Evolutionary conservation across 371 early-diverging fungal genomes (phyloP), one percentile per base, ranked within the genome.

Genomic region (Mucor lusitanicus): DNA sequence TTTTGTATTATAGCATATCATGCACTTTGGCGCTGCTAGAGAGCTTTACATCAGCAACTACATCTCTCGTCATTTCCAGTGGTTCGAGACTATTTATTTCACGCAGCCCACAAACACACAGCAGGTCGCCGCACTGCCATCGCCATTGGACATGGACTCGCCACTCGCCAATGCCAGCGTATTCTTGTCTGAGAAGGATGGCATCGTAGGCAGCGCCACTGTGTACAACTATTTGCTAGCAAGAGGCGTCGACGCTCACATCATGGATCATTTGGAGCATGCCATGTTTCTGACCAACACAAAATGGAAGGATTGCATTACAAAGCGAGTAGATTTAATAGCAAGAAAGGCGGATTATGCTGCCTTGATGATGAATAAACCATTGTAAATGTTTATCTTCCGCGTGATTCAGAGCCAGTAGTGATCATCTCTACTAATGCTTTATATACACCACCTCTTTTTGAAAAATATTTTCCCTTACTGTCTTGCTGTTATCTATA

Each of bases 11-110:
- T 57, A 83, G 83, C 70, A 86, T 57, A 40, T 90, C 19, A 73
- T 90, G 63, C 79, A 84, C 42, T 86, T 86, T 75, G 79, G 82
- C 59, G 90, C 85, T 32, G 78, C 88, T 8, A 77, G 89, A 15
- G 92, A 91, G 60, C 71, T 91, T 3, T 85, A 85, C 58, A 88
- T 86, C 27, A 85, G 85, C 6, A 74, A 88, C 69, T 90, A 78
- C 59, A 86, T 91, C n/a, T 74, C 78, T 42, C 79, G 90, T 1
- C 85, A 85, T 28, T 88, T 90, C 65, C 83, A 84, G 44, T 90
- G 91, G 91, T 81, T 76, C 63, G 76, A 86, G 61, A 75, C 82
- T 21, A 76, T 84, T 37, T 74, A 84, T 57, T 88, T 88, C 63
- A 69, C 68, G 27, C 59, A 72, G 32, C 54, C 48, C 6, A 54